Evolutionary conservation across 176 grass and related monocot genomes (phyloP), one percentile per base, ranked within the genome.

Genomic region (Saccharum spontaneum): DNA sequence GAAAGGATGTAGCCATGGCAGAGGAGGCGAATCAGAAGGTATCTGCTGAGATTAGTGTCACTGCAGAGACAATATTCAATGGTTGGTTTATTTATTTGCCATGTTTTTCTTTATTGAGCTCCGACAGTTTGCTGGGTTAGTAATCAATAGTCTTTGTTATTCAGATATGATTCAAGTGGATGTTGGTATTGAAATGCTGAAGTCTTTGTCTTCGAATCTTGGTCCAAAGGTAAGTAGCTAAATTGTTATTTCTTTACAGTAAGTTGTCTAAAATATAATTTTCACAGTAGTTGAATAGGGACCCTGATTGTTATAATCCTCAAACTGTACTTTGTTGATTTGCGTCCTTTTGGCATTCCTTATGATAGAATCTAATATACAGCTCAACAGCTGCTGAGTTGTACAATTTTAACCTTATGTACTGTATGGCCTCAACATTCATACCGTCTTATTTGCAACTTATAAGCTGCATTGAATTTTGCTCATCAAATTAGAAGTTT

Each of bases 121-220:
- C 45, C 22, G 24, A 20, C n/a, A n/a, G 37, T 71, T 28, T 64
- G 12, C 64, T 92, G 30, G 14, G 7, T 40, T 2, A 63, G 30
- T 83, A 60, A 69, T 45, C 43, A 26, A 64, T 23, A 49, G 9
- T 41, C 20, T 67, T 8, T 48, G 2, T 88, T 87, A 20, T 84
- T 61, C 75, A 96, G 97, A 89, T 86, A 68, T 38, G 33, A 81
- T 81, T 80, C 88, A 74, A 44, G 34, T 98, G 81, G 86, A 95
- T 88, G 88, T 67, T 45, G 86, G 75, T 36, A 44, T 94, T 96
- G 90, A 92, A 79, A 68, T 80, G 70, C 78, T 89, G 49, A 84
- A 86, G 69, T 90, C 36, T 84, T 90, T 87, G n/a, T 50, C 92
- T 46, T 79, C 73, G 14, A 67, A 73, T 77, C 81, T 89, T 24